Base-by-base conservation (phyloP, 2,329 filamentous ascomycete species). In the Trichoderma sp. region DNA sequence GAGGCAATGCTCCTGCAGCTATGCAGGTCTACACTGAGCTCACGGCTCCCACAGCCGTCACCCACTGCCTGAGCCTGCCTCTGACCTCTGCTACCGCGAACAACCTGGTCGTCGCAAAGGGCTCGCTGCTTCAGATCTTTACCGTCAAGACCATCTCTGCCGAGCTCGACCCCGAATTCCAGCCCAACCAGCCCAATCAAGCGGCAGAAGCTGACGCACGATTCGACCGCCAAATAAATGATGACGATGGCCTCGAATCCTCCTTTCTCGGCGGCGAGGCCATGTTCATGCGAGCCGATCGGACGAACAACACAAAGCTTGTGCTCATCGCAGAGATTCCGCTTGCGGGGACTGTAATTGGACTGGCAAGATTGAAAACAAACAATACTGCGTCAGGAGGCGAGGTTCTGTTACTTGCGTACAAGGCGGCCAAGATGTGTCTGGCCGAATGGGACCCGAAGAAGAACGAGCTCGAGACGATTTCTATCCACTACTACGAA, bases 1-100 rank as follows among this genome's bases (percentile, higher is more conserved):
- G 70, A 74, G 54, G 77, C 72, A 74, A 80, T 80, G 79, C 73
- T 75, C 71, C 73, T 74, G 77, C 75, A 71, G 72, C 72, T 57
- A 98, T 98, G 94, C 94, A 98, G 87, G 97, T 93, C 85, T 98
- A 98, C 82, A 94, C 93, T 76, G 95, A 99, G 85, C 86, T 99
- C 78, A 89, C 93, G 79, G 92, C 94, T 83, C 94, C 95, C 65
- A 96, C 94, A 78, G 94, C 94, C 78, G 93, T 98, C 81, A 94
- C 93, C 75, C 91, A 97, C 82, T 92, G 94, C 71, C 82, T 97
- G 75, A 87, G 84, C 69, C 81, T 97, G 48, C 88, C 93, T 39
- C 93, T 99, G 76, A 85, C 90, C 56, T 90, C 91, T 56, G 81
- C 92, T 59, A 86, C 89, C 71, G 88, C 91, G 73, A 90, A 87